Percentiles rank a stretch among this genome's conserved stretches.
phyloP scores from a whole-genome alignment of 305 asterid genomes.

The Solanum hybrid region DNA sequence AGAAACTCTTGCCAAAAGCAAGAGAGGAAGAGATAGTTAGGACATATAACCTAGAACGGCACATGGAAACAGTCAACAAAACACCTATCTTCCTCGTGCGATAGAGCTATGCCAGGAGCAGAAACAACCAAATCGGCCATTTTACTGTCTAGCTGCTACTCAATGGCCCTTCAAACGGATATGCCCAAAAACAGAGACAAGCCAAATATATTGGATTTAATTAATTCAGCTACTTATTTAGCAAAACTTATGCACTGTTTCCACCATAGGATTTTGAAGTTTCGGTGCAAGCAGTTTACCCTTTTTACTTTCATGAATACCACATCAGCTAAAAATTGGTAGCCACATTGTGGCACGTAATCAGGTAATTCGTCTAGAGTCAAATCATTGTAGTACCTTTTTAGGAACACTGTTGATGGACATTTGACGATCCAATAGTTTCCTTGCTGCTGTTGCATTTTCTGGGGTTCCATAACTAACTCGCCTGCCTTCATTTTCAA shows the following conservation, averaged over 20 bases:
- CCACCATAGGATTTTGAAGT: not conserved
- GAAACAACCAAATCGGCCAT: not conserved
- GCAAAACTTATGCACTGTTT: not conserved
- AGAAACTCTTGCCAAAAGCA: not conserved
- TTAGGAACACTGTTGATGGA: slow-evolving; percentile 93
- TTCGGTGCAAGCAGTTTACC: not conserved
- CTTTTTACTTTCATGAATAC: not conserved
- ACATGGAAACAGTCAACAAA: not conserved
- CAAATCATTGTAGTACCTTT: slow-evolving; percentile 50
- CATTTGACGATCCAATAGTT: slow-evolving; percentile 93
- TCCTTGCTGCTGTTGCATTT: slow-evolving; percentile 96
- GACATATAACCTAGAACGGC: not conserved
- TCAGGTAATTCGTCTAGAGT: not conserved
- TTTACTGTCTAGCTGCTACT: not conserved
- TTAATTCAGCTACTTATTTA: not conserved
- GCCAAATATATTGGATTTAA: not conserved
- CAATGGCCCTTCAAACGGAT: not conserved
- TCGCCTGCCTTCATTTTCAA: slow-evolving; percentile 97
- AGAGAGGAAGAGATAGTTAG: not conserved
- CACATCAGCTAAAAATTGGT: not conserved
- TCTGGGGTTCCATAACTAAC: slow-evolving; percentile 99
- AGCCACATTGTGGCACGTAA: not conserved
- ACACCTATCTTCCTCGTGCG: not conserved
- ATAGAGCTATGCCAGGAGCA: not conserved
- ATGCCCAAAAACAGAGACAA: not conserved